phyloP scores from a whole-genome alignment of 2,329 filamentous ascomycete genomes.

The Diaporthe sp. region DNA sequence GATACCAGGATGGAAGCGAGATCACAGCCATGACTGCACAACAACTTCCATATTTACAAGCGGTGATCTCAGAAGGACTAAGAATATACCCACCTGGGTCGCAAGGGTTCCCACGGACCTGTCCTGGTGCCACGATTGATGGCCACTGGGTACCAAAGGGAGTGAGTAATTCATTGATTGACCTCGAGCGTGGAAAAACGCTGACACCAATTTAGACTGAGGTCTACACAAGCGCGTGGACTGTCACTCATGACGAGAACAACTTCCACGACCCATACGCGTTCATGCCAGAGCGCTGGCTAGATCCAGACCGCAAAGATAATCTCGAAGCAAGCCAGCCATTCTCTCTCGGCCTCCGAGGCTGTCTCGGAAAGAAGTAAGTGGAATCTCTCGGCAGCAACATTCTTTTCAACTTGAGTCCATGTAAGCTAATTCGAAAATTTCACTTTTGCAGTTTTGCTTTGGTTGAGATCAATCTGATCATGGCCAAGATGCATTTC shows the following conservation, averaged over 20 bases:
- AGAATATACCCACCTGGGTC: conserved; percentile 42
- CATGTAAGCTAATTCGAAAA: background rate
- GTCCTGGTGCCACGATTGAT: conserved; percentile 19
- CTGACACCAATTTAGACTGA: background rate
- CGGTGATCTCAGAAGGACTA: conserved; percentile 42
- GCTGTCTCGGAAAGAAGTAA: conserved; percentile 25
- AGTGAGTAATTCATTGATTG: background rate
- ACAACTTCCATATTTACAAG: conserved; percentile 37
- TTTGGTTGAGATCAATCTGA: conserved; percentile 16
- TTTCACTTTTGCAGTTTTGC: background rate
- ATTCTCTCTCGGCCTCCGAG: conserved; percentile 17
- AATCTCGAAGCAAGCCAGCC: conserved; percentile 29
- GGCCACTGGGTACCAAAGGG: conserved; percentile 15
- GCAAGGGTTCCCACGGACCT: conserved; percentile 9
- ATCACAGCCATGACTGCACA: conserved; percentile 6
- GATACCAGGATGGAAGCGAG: background rate
- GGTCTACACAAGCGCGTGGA: conserved; percentile 26
- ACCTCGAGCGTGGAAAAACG: background rate
- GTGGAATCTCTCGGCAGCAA: background rate
- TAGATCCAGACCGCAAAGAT: conserved; percentile 2
- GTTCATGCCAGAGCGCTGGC: conserved; percentile 28
- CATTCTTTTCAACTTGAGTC: rapidly evolving
- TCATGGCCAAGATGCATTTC: conserved; percentile 24
- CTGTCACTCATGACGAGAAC: conserved; percentile 1
- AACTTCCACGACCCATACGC: conserved; percentile 15